Evolutionary conservation across 805 yeast genomes (phyloP), one percentile per base, ranked within the genome.

Genomic region (Barnettozyma vustinii): DNA sequence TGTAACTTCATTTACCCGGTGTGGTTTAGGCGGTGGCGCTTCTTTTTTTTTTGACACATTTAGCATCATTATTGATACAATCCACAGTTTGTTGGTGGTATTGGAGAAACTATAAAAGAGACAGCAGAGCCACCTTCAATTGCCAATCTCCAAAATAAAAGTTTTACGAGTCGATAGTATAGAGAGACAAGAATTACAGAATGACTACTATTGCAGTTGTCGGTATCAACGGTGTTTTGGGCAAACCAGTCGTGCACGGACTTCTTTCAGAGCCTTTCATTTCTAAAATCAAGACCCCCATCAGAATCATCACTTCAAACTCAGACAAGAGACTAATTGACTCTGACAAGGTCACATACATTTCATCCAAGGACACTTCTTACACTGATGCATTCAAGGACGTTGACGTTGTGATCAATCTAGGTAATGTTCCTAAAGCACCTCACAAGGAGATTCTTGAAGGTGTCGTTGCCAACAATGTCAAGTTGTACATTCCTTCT

Each of bases 401-500:
- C 9, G 70, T 65, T 30, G 83, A 80, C 54, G 81, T 75, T 16
- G 64, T 82, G 16, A 60, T 82, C 54, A 75, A 77, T 51, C 63
- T 80, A 40, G 55, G 69, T 39, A 62, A 69, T n/a, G 21, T 51
- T 21, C 56, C 59, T 18, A 49, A 62, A 10, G 56, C 54, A 25
- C 69, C 74, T 5, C 59, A 56, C 18, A 71, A 65, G 32, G 64
- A 54, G 0, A 52, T 65, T n/a, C 51, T 73, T 32, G 77, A 74
- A 42, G 71, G 74, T 7, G 73, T 73, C 3, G 58, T 61, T 9
- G 63, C 58, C 25, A 70, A 68, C 45, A 72, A 74, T 52, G 77
- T 80, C 45, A 74, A 75, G 58, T 59, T 79, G 35, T 81, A 71
- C 65, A 73, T 80, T 53, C 83, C 84, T 27, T 75, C 83, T 3